Evolutionary conservation across 257 asterid genomes (phyloP), one percentile per base, ranked within the genome.

Genomic region (Avicennia marina): DNA sequence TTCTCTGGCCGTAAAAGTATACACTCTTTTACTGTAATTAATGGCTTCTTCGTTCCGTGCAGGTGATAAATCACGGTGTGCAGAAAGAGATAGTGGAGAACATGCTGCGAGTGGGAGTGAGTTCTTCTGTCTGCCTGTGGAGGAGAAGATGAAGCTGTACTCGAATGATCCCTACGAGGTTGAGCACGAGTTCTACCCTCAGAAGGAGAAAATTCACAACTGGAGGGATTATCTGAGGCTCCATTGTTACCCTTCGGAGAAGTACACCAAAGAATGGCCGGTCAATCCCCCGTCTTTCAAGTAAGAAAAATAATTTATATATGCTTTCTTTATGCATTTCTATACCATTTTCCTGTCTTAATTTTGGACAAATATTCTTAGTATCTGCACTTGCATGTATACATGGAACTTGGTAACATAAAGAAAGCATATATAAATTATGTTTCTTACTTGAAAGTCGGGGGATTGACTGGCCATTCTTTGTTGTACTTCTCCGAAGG

Each of bases 191-290:
- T 40, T 90, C 94, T 9, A 87, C 31, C 74, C 71, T 0, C 73
- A 55, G 1, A 87, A 79, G 53, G 98, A 90, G 72, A 80, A 80
- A 4, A 72, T 84, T 12, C 96, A 90, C 65, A 90, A 90, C 32
- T 90, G 98, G 98, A 87, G 98, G 53, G 98, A 90, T 57, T 90
- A 90, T 69, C 90, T 90, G 19, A 75, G 96, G 68, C 95, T 90
- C 44, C 96, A 90, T 65, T 87, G 96, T 59, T 54, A 84, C 75
- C 98, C 98, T 55, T 56, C 85, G 57, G 86, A 90, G 8, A 64
- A 81, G 10, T 87, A 75, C 61, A 79, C 63, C 13, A 41, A 78
- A 0, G 87, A 90, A 25, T 90, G 98, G 98, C 98, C 98, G 22
- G 74, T 77, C 12, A 87, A 77, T 49, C 98, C 96, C 9, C 22